phyloP scores from a whole-genome alignment of 768 basidiomycete genomes.

The Suillus spraguei region DNA sequence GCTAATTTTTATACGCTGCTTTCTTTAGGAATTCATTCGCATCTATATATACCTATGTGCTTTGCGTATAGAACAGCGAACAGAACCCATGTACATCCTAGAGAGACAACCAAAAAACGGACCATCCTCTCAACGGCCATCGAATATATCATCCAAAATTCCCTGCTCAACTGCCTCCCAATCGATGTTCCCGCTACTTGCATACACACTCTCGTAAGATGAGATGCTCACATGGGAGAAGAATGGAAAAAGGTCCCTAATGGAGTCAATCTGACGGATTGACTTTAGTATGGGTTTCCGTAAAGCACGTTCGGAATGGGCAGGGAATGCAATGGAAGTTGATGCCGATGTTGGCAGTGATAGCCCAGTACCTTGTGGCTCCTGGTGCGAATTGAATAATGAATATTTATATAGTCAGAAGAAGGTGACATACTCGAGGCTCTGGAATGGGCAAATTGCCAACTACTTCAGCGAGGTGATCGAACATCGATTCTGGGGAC shows the following conservation, averaged over 20 bases:
- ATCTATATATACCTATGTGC: conserved; percentile 32
- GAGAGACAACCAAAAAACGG: conserved; percentile 1
- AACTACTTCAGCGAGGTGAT: conserved; percentile 84
- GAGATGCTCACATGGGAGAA: conserved; percentile 88
- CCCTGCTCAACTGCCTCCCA: conserved; percentile 88
- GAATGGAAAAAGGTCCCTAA: conserved; percentile 87
- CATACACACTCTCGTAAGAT: conserved; percentile 90
- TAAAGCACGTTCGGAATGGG: conserved; percentile 47
- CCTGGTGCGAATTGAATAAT: conserved; percentile 17
- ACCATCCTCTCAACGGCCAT: conserved; percentile 52
- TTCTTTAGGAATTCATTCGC: conserved; percentile 20
- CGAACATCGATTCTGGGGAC: conserved; percentile 86
- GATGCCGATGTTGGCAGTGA: conserved; percentile 20
- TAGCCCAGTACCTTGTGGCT: conserved; percentile 29
- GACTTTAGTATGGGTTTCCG: conserved; percentile 75
- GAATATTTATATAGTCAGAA: background rate
- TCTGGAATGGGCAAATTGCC: conserved; percentile 61
- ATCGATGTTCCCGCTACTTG: conserved; percentile 78
- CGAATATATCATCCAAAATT: conserved; percentile 88
- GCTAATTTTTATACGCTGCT: conserved; percentile 16
- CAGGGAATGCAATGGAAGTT: conserved; percentile 25
- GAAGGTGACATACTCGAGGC: conserved; percentile 22
- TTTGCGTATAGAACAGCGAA: conserved; percentile 16
- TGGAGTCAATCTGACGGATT: conserved; percentile 77
- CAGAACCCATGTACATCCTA: conserved; percentile 16